Base-by-base conservation (phyloP, 2,329 filamentous ascomycete species). In the Blumeriella jaapii region DNA sequence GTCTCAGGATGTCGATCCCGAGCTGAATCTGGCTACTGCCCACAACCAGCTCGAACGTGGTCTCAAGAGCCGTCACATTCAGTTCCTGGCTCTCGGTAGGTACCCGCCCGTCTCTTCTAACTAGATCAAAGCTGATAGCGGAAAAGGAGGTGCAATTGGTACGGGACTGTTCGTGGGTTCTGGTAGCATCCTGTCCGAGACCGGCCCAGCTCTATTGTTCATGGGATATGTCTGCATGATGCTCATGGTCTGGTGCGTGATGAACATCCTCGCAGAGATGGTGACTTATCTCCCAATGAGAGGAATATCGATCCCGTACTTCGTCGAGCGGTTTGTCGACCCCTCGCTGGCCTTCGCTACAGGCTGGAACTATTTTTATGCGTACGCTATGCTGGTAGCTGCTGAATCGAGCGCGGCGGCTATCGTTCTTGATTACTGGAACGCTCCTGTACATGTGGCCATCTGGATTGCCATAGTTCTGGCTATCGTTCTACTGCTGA, bases 151-250 rank as follows among this genome's bases (percentile, higher is more conserved):
- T 41, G 71, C 68, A 14, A 77, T 78, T 44, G 74, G 74, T 36
- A 78, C 74, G 3, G 74, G 74, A 47, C 63, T 78, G 13, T 78
- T 78, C 53, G 65, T 79, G 41, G 71, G 73, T 37, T 73, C 69
- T 23, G 74, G 74, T 15, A 58, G 58, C 39, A 71, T 74, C 34
- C 59, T 78, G 34, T 60, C 65, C 20, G 58, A 60, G 7, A 66
- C 68, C 17, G 75, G 75, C 2, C 75, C 75, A 2, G 78, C 76
- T 4, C 76, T 79, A 0, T 59, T 85, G 11, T 68, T 85, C 53
- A 75, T 86, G 56, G 75, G 71, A 15, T 86, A 83, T 55, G 48
- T 70, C 5, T 61, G 60, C 44, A 69, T 71, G 67, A 69, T 69
- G 61, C 16, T 59, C 2, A 50, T 71, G 7, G 67, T 72, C 16